Base-by-base conservation (phyloP, 768 basidiomycete genomes). In the Filobasidium floriforme region DNA sequence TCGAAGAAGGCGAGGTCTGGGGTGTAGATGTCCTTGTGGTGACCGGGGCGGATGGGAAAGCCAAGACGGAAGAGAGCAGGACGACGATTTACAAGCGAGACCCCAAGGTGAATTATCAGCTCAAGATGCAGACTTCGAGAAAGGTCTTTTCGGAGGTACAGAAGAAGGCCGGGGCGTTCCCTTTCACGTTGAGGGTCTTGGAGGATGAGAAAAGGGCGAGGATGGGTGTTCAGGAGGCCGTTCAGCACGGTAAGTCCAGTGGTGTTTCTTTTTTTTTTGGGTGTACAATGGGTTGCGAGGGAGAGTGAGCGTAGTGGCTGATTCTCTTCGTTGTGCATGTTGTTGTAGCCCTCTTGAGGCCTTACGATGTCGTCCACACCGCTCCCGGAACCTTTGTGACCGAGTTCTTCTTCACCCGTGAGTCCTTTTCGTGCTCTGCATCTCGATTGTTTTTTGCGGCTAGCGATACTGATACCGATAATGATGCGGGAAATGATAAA, bases 81-180 rank as follows among this genome's bases (percentile, higher is more conserved):
- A 96, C 93, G 63, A 89, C 89, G 43, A 87, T 99, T 76, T 96
- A 89, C 84, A 92, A 96, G 78, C 85, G 89, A 65, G 90, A 91
- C 72, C 85, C 87, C 26, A 79, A 80, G 66, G 72, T 79, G 81
- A 93, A 89, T 46, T 98, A 98, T 81, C 90, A 92, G 78, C 84
- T 98, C 75, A 98, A 98, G 83, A 88, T 94, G 87, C 97, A 94
- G 83, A 94, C 89, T 69, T 93, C 92, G 52, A 89, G 94, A 69
- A 85, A 88, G n/a, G 88, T 94, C 49, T 98, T 97, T 81, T 89
- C 89, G 60, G 94, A 98, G 80, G 90, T 97, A 73, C 90, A 93
- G 81, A 93, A 92, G 83, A 98, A 97, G 80, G 90, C 96, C 49
- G 94, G 94, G 28, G 84, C 91, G 5, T 98, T 99, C 86, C 94